These are phyloP conservation scores for Neoboletus brunneissimus DNA, from an alignment of 768 basidiomycete species.

Conservation along the genomic window DNA sequence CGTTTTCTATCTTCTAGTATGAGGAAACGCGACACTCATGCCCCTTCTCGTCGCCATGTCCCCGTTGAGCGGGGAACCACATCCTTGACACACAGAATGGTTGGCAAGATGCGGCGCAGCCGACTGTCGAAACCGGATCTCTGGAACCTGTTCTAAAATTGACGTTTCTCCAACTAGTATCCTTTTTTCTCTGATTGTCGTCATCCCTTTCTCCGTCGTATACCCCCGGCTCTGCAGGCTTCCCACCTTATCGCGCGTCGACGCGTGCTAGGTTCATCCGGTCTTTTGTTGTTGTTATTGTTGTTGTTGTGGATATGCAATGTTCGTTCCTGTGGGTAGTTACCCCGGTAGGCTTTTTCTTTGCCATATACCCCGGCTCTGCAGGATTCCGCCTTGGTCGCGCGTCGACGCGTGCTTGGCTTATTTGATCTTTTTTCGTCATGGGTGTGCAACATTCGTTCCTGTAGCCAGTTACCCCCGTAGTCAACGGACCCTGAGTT, in stretches of 20 bases:
- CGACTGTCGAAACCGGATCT: slow-evolving; percentile 10
- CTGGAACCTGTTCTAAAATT: slow-evolving; percentile 14
- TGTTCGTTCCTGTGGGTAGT: slow-evolving; percentile 12
- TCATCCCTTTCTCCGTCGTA: not conserved
- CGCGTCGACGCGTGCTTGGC: slow-evolving; percentile 11
- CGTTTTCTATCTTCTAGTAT: not conserved
- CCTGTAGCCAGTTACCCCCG: not conserved
- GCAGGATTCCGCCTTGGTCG: not conserved
- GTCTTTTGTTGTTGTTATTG: slow-evolving; percentile 3
- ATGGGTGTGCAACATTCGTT: not conserved
- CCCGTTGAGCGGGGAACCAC: slow-evolving; percentile 1
- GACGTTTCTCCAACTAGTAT: not conserved
- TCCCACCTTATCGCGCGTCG: slow-evolving; percentile 6
- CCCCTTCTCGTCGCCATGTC: slow-evolving; percentile 9
- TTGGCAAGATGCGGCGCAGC: slow-evolving; percentile 11
- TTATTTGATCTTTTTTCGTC: not conserved
- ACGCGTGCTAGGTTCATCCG: slow-evolving; percentile 5
- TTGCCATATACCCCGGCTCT: not conserved
- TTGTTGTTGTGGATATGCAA: not conserved
- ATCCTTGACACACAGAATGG: slow-evolving; percentile 2
- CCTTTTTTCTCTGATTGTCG: not conserved
- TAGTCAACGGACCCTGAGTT: not conserved
- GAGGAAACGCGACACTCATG: not conserved
- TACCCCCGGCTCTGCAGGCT: not conserved
- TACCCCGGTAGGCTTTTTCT: not conserved